phyloP scores from a whole-genome alignment of 2,329 filamentous ascomycete genomes.

The Alternaria panax region DNA sequence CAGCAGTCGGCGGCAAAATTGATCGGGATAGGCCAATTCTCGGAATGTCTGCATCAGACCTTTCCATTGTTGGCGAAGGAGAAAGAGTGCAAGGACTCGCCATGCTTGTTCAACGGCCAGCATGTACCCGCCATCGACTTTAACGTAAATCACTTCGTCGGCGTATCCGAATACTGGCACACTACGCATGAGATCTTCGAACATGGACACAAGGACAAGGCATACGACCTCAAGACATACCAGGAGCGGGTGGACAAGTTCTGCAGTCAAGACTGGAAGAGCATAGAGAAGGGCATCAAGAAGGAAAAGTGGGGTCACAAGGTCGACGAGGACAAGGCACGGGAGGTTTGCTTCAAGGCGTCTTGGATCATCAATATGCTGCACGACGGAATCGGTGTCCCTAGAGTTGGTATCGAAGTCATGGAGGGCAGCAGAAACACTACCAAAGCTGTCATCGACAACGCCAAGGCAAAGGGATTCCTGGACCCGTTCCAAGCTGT shows the following conservation, averaged over 20 bases:
- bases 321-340: constrained; percentile 74
- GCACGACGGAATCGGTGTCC: constrained; percentile 94
- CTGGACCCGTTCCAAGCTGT: constrained; percentile 89
- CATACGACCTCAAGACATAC: constrained; percentile 90
- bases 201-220: constrained; percentile 74
- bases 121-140: constrained; percentile 97
- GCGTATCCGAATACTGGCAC: constrained; percentile 98
- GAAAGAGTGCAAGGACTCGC: constrained; percentile 78
- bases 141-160: constrained; percentile 95
- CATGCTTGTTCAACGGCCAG: constrained; percentile 88
- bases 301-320: constrained; percentile 77
- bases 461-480: constrained; percentile 76
- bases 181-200: constrained; percentile 95
- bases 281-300: constrained; percentile 72
- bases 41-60: constrained; percentile 81
- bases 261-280: constrained; percentile 82
- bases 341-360: constrained; percentile 95
- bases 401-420: constrained; percentile 79
- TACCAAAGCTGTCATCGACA: constrained; percentile 73
- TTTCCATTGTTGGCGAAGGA: constrained; percentile 91
- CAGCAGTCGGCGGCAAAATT: constrained; percentile 59
- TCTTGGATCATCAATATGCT: constrained; percentile 97
- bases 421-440: constrained; percentile 67
- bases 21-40: constrained; percentile 84
- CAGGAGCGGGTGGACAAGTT: constrained; percentile 85